Evolutionary conservation across 169 alveolate species (phyloP), one percentile per base, ranked within the genome.

Genomic region (Plasmodium vivax): DNA sequence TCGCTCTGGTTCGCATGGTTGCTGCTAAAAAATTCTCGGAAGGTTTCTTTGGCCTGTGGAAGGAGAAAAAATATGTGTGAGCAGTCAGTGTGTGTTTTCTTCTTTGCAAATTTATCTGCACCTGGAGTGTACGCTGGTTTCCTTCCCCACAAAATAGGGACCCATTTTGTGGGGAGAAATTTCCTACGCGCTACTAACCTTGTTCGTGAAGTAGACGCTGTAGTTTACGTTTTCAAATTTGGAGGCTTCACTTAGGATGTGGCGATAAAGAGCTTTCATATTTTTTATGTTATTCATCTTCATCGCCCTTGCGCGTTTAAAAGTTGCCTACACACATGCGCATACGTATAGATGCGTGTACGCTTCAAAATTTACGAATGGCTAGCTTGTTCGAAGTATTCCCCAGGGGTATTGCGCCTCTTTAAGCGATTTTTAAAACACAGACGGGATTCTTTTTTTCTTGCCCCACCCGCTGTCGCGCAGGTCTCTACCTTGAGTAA

Each of bases 181-280:
- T 84, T 12, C 34, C 10, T 84, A 23, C 27, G 41, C 75, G 14
- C 54, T 23, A 3, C 41, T 34, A 47, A 92, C 95, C 92, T 92
- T 92, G 36, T 92, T 92, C 5, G 85, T 81, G 54, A 92, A 92
- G 92, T 92, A 92, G 45, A 92, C 85, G 51, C 58, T 92, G 71
- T 92, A 92, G 74, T 82, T 92, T 92, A 92, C 43, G 85, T 92
- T 92, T 51, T 92, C 92, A 34, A 92, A 92, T 82, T 92, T 81
- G 27, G 95, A 92, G 7, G 95, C 95, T 92, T 92, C 95, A 56
- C 56, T 82, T 83, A 92, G 83, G 36, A 92, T 92, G 41, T 82
- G 92, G 30, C 95, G 95, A 82, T 92, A 92, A 79, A 92, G 56
- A 32, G 14, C 47, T 54, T 92, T 92, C 41, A 92, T 16, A 7